Base-by-base conservation (phyloP, 1,139 yeast species). In the Suhomyces terraborum region DNA sequence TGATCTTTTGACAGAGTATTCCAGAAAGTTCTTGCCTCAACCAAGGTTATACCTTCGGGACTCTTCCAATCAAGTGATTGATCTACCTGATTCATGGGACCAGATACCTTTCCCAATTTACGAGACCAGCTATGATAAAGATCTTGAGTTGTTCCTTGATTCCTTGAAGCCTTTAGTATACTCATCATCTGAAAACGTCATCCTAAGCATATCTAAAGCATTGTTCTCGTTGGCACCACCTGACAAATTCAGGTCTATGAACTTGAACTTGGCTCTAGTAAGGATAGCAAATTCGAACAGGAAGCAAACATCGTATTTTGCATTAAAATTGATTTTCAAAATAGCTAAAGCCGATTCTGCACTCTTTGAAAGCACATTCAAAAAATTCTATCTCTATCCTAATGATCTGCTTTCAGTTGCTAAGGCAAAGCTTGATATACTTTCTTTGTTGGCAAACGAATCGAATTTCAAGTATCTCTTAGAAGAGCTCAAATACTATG, bases 401-500 rank as follows among this genome's bases (percentile, higher is more conserved):
- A 56, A 66, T 2, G 96, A 89, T 53, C 53, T 69, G 1, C 40
- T 55, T 0, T 55, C 59, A 1, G 66, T 77, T 6, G 73, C 87
- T 9, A 62, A 64, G 36, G 62, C 75, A 39, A 91, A 89, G 59
- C 61, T 91, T n/a, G 73, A 73, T 36, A 78, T 88, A 19, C 62
- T 91, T 34, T 74, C 91, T 2, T 63, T 73, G 13, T 59, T 88
- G 20, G 77, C 82, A 26, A 71, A 72, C 38, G 79, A 75, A 19
- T 59, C 62, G 3, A 87, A 77, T 49, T 74, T 80, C 37, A 68
- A 70, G 31, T 47, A 54, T 3, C 75, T 88, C 12, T 64, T 85
- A n/a, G 70, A 73, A 20, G 95, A 89, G 58, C 66, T 91, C 30
- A 84, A 84, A 52, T 80, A 80, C 56, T 78, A 81, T 48, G 80